Conservation (phyloP, 2,329 filamentous ascomycete genomes). For the Hypoxylon sp. region DNA sequence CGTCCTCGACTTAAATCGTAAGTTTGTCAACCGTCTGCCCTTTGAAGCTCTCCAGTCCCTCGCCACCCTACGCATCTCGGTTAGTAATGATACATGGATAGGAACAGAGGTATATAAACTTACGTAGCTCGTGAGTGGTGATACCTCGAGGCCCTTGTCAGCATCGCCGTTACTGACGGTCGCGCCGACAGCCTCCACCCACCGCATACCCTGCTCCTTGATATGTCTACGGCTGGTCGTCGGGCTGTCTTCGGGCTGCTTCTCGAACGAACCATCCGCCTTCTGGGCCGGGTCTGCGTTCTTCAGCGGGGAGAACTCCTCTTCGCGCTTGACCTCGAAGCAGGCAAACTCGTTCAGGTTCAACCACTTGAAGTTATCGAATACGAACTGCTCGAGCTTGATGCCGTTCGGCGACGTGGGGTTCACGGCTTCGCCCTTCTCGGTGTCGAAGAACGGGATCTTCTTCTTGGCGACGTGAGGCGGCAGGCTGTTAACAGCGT, state of each 20-base stretch:
- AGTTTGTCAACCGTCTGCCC: conserved; percentile 50
- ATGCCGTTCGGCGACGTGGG: conserved; percentile 93
- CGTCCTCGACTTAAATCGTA: conserved; percentile 33
- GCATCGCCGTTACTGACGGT: conserved; percentile 65
- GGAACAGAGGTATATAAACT: conserved; percentile 55
- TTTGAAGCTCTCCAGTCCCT: conserved; percentile 65
- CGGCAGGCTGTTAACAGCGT: conserved; percentile 84
- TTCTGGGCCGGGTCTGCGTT: conserved; percentile 66
- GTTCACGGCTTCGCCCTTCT: conserved; percentile 82
- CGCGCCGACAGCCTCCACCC: conserved; percentile 81
- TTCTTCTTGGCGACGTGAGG: conserved; percentile 99
- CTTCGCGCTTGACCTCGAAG: conserved; percentile 94
- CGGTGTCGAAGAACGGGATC: conserved; percentile 84
- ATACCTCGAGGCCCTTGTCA: conserved; percentile 82
- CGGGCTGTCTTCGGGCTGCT: conserved; percentile 71
- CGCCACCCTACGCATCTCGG: conserved; percentile 58
- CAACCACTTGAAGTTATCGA: conserved; percentile 94
- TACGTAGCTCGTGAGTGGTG: conserved; percentile 94
- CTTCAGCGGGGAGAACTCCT: conserved; percentile 98
- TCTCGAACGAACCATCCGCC: conserved; percentile 76
- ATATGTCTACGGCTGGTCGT: conserved; percentile 93
- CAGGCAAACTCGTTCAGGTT: conserved; percentile 89
- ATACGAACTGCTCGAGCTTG: conserved; percentile 99
- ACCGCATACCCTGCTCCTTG: conserved; percentile 86
- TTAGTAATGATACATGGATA: conserved; percentile 11